phyloP scores from a whole-genome alignment of 129 eudicot genomes.

The Rutidosis leptorrhynchoides region DNA sequence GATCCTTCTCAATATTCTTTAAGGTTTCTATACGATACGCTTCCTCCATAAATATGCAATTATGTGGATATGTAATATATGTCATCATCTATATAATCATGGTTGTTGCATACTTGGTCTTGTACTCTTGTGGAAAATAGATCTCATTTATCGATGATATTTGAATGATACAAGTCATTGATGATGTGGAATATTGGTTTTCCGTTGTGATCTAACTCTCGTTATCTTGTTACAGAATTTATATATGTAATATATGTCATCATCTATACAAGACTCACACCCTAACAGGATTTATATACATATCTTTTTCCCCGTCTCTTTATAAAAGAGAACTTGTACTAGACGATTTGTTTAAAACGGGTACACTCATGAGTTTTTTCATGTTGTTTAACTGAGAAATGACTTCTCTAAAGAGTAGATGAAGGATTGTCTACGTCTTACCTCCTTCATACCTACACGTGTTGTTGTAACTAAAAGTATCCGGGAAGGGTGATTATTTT shows the following conservation, averaged over 20 bases:
- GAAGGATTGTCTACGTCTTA: too few species aligned
- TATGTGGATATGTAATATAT: conserved; percentile 35
- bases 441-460: too few species aligned
- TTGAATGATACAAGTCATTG: background rate
- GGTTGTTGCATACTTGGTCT: conserved; percentile 29
- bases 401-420: too few species aligned
- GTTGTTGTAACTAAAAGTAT: too few species aligned
- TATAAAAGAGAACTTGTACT: too few species aligned
- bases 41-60: conserved; percentile 36
- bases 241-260: conserved; percentile 29
- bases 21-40: conserved; percentile 21
- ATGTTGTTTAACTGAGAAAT: too few species aligned
- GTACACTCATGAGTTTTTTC: too few species aligned
- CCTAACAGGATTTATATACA: too few species aligned
- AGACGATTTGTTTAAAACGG: too few species aligned
- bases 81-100: conserved; percentile 29
- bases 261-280: conserved; percentile 2
- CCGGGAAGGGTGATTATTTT: too few species aligned
- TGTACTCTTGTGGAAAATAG: conserved; percentile 17
- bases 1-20: conserved; percentile 27
- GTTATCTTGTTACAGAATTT: background rate
- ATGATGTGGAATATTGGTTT: background rate
- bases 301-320: too few species aligned
- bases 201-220: background rate
- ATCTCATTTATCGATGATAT: background rate